Percentiles rank a stretch among this genome's conserved stretches.
These are phyloP conservation scores for Xylaria sp. DNA, from an alignment of 2,329 filamentous ascomycete genomes.

Conservation along the genomic window DNA sequence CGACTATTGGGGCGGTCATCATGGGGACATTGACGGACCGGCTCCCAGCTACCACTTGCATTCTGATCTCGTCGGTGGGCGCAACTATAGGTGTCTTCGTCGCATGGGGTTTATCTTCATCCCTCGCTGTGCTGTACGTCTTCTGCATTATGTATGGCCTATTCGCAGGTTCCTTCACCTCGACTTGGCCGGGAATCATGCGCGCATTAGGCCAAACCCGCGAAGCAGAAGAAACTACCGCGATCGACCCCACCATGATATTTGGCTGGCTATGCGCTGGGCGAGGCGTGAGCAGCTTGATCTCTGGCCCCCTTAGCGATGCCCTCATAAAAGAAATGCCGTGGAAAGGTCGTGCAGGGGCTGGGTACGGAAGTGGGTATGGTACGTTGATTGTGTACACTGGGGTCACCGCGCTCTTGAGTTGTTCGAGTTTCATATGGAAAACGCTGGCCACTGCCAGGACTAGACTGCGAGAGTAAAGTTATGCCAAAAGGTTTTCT, in stretches of 20 bases:
- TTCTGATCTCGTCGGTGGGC: constrained; percentile 61
- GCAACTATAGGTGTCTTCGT: constrained; percentile 62
- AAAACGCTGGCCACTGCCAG: constrained; percentile 31
- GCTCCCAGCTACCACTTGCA: constrained; percentile 56
- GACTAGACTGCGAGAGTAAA: background rate
- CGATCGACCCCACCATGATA: constrained; percentile 61
- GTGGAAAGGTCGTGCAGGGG: constrained; percentile 53
- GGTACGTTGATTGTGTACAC: constrained; percentile 65
- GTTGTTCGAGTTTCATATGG: constrained; percentile 57
- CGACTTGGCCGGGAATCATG: constrained; percentile 44
- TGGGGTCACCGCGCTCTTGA: constrained; percentile 60
- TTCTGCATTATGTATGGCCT: constrained; percentile 68
- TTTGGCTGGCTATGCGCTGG: constrained; percentile 67
- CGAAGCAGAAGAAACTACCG: constrained; percentile 21
- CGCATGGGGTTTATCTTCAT: constrained; percentile 65
- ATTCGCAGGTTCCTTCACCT: constrained; percentile 60
- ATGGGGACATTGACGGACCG: constrained; percentile 62
- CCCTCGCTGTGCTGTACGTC: constrained; percentile 57
- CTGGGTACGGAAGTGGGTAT: constrained; percentile 62
- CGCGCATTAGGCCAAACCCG: constrained; percentile 32
- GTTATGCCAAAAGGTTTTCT: background rate
- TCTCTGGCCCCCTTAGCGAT: constrained; percentile 65
- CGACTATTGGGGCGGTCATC: constrained; percentile 57
- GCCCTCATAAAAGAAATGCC: constrained; percentile 59
- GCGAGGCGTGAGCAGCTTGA: constrained; percentile 69